A percentile compares a stretch with the other conserved stretches of the same genome.
phyloP scores from a whole-genome alignment of 2,329 filamentous ascomycete species.

The Ceratocystis smalleyi region DNA sequence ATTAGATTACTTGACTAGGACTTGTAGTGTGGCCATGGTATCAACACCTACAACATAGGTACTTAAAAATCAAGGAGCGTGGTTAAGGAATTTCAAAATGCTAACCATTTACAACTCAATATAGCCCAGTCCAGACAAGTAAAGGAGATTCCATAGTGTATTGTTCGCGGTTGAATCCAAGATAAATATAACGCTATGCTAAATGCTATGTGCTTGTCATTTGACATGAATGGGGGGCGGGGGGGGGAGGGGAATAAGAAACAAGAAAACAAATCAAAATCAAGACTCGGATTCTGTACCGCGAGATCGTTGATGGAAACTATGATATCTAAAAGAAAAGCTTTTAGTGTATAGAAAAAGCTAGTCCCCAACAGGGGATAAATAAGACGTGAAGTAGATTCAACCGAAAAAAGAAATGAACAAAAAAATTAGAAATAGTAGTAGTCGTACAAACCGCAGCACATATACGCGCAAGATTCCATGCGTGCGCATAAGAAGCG shows the following conservation, averaged over 20 bases:
- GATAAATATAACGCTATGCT: conserved; percentile 4
- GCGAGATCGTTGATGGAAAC: neutral
- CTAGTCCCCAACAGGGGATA: neutral
- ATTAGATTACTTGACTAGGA: neutral
- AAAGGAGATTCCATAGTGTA: too few species aligned
- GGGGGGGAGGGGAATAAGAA: neutral
- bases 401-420: conserved; percentile 17
- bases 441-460: conserved; percentile 6
- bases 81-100: too few species aligned
- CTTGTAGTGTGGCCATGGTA: neutral
- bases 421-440: conserved; percentile 10
- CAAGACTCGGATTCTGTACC: neutral
- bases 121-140: too few species aligned
- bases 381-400: neutral
- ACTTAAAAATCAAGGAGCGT: too few species aligned
- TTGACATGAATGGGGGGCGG: neutral
- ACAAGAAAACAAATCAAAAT: conserved; percentile 1
- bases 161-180: neutral
- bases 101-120: too few species aligned
- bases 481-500: conserved; percentile 6
- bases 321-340: conserved; percentile 5
- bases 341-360: neutral
- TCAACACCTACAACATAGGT: too few species aligned
- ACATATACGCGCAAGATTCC: neutral
- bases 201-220: neutral